Evolutionary conservation across 768 basidiomycete species (phyloP).

Genomic region (Chalciporus chontae): DNA sequence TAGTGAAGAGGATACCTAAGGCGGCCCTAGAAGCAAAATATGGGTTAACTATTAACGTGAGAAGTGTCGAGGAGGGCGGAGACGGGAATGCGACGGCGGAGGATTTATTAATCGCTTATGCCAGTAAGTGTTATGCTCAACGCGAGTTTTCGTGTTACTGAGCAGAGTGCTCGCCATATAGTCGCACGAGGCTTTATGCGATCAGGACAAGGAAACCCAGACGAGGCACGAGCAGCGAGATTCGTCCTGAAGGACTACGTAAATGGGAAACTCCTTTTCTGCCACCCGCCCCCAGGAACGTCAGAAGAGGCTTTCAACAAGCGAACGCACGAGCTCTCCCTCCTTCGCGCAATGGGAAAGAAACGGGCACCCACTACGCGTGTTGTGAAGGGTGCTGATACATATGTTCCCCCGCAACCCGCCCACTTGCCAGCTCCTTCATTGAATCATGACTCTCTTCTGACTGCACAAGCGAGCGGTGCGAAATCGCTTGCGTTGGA

Average conservation of each 20-base stretch:
- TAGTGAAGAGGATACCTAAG: conserved; percentile 76
- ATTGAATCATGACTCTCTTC: conserved; percentile 18
- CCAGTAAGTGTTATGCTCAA: conserved; percentile 59
- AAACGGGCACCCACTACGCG: conserved; percentile 88
- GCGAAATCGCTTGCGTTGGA: conserved; percentile 71
- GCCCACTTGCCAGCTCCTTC: neutral
- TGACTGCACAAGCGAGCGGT: conserved; percentile 32
- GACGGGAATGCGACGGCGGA: conserved; percentile 71
- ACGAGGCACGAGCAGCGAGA: conserved; percentile 91
- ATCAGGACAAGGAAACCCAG: conserved; percentile 94
- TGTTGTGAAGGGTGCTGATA: conserved; percentile 80
- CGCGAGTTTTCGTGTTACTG: neutral
- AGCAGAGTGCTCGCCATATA: conserved; percentile 33
- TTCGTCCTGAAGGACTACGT: conserved; percentile 97
- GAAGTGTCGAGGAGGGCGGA: conserved; percentile 76
- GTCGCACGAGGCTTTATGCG: conserved; percentile 92
- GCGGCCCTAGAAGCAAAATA: conserved; percentile 88
- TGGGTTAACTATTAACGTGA: conserved; percentile 70
- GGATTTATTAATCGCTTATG: conserved; percentile 83
- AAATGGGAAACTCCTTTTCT: conserved; percentile 87
- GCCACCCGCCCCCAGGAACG: conserved; percentile 80
- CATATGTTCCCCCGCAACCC: conserved; percentile 51
- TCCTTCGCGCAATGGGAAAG: conserved; percentile 63
- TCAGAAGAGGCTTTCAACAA: conserved; percentile 71
- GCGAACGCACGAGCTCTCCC: conserved; percentile 56